Evolutionary conservation across 179 eudicot genomes (phyloP).

Genomic region (Vitellaria paradoxa): DNA sequence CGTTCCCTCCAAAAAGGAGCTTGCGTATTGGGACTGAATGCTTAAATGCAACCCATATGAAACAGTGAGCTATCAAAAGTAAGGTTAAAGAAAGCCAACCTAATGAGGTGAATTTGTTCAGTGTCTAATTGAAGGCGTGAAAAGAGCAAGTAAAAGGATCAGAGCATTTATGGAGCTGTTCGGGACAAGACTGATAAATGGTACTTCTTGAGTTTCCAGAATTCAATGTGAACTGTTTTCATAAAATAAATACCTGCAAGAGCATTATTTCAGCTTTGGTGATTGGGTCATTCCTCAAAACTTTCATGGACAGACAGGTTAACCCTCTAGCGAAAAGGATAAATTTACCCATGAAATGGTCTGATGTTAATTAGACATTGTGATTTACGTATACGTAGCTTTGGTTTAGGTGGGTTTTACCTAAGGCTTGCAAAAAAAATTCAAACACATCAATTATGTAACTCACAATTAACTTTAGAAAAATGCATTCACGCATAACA

Average conservation of each 20-base stretch:
- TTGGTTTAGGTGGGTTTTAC: too few species aligned
- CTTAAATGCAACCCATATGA: neutral
- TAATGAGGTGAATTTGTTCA: neutral
- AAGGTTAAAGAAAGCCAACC: neutral
- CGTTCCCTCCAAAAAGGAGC: neutral
- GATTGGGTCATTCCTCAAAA: neutral
- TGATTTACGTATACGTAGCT: too few species aligned
- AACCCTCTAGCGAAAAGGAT: neutral
- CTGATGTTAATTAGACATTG: too few species aligned
- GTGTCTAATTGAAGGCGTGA: constrained; percentile 13
- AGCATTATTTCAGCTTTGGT: neutral
- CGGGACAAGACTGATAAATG: neutral
- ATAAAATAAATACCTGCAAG: neutral
- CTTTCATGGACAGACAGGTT: neutral
- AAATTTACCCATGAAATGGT: neutral
- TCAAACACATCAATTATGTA: too few species aligned
- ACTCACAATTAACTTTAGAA: too few species aligned
- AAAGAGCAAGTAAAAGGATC: constrained; percentile 33
- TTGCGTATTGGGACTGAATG: neutral
- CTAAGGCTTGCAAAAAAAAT: too few species aligned
- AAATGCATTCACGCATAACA: too few species aligned
- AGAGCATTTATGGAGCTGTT: constrained; percentile 22
- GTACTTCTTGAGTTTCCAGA: neutral
- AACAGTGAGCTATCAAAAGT: neutral
- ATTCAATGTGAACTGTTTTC: neutral